These are phyloP conservation scores for Logfia minima DNA, from an alignment of 129 eudicot species.

Conservation along the genomic window DNA sequence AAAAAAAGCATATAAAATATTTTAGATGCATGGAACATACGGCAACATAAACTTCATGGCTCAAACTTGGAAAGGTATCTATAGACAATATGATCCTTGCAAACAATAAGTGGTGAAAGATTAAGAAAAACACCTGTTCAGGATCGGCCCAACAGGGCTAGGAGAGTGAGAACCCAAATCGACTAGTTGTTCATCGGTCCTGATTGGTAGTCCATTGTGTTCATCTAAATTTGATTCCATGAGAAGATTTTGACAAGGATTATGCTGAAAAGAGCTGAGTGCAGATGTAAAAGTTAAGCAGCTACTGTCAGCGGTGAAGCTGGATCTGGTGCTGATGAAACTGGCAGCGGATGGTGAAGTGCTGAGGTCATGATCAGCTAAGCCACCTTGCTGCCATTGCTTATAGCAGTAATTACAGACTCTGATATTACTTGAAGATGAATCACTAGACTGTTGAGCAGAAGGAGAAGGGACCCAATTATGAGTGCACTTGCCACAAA, in stretches of 20 bases:
- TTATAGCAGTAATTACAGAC: conserved; percentile 82
- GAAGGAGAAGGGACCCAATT: conserved; percentile 61
- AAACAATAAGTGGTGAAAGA: not conserved
- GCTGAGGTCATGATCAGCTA: conserved; percentile 52
- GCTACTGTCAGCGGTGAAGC: conserved; percentile 70
- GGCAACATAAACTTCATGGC: not conserved
- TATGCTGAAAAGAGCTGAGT: conserved; percentile 33
- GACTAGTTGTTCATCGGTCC: conserved; percentile 33
- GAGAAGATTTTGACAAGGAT: conserved; percentile 42
- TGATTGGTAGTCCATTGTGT: conserved; percentile 32
- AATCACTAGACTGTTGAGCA: conserved; percentile 35
- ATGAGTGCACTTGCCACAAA: conserved; percentile 81
- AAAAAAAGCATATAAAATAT: not conserved
- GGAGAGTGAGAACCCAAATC: conserved; percentile 31
- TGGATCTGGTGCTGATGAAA: conserved; percentile 64
- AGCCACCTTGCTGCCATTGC: conserved; percentile 78
- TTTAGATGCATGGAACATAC: not conserved
- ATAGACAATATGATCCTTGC: not conserved
- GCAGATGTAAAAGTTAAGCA: conserved; percentile 57
- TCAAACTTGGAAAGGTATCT: not conserved
- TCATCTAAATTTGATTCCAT: conserved; percentile 50
- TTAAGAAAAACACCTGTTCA: conserved; percentile 54
- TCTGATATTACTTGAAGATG: conserved; percentile 64
- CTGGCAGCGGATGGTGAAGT: conserved; percentile 65
- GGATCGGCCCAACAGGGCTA: conserved; percentile 35